Evolutionary conservation across 805 yeast genomes (phyloP).

Genomic region (Ogataea pini): DNA sequence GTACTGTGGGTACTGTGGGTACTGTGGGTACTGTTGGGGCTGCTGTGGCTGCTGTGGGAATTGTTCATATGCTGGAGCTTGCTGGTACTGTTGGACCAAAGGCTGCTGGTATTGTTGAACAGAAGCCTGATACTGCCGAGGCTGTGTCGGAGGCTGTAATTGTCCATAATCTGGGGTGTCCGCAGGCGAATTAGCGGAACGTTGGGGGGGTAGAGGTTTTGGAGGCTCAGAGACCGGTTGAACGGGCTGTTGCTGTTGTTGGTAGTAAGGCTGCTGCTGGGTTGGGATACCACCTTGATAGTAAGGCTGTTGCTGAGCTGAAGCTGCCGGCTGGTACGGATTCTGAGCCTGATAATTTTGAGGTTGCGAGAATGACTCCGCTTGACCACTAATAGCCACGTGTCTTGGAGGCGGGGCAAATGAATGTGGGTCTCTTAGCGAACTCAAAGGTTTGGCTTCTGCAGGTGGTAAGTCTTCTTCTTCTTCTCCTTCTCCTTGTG

Average conservation of each 20-base stretch:
- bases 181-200: slow-evolving; percentile 19
- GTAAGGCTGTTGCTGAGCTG: slow-evolving; percentile 14
- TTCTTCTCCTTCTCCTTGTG: slow-evolving; percentile 13
- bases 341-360: slow-evolving; percentile 10
- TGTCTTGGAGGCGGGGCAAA: slow-evolving; percentile 38
- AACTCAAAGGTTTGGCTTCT: slow-evolving; percentile 22
- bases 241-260: slow-evolving; percentile 1
- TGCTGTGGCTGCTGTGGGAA: no score
- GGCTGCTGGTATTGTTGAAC: slow-evolving; percentile 6
- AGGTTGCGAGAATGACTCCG: slow-evolving; percentile 23
- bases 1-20: slow-evolving; percentile 12
- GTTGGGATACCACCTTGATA: background rate
- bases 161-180: slow-evolving; percentile 4
- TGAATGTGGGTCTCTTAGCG: slow-evolving; percentile 33
- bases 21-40: slow-evolving; percentile 15
- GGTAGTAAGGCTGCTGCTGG: background rate
- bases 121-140: slow-evolving; percentile 9
- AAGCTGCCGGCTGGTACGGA: slow-evolving; percentile 6
- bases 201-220: slow-evolving; percentile 11
- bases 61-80: slow-evolving; percentile 9
- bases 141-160: slow-evolving; percentile 9
- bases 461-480: slow-evolving; percentile 17
- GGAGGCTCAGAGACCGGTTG: slow-evolving; percentile 1
- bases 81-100: background rate
- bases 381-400: slow-evolving; percentile 22